Base-by-base conservation (phyloP, 2,329 filamentous ascomycete species). In the Trichophyton mentagrophytes region DNA sequence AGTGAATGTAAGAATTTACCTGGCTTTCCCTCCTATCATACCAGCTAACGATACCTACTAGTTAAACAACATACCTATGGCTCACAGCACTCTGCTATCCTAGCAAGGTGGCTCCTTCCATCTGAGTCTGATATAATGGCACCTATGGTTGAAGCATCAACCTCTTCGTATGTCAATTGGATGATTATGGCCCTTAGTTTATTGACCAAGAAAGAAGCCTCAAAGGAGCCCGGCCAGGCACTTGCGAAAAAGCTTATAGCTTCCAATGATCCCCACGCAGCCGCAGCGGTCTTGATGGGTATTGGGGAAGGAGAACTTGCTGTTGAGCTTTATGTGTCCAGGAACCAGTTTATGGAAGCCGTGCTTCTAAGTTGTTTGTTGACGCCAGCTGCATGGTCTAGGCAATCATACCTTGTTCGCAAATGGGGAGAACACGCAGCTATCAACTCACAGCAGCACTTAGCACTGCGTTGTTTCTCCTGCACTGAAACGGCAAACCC, bases 371-470 rank as follows among this genome's bases (percentile, higher is more conserved):
- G 90, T 0, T 95, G 90, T 68, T 79, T 96, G 11, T 82, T 87
- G 27, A 90, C 87, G 67, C 90, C 92, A 0, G 77, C 81, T 0
- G 91, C 96, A 63, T 99, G 93, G 93, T 88, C 93, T 68, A 84
- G 92, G 36, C 90, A 96, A 72, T 86, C 88, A 11, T 87, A 88
- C 67, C 83, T 99, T 56, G 85, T 96, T 64, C 85, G 89, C 67
- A 92, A 93, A 77, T 99, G 93, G 93, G 93, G 93, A 61, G 92
- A 96, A 69, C 86, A 88, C 77, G 89, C 92, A 42, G 86, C 96
- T 11, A 86, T 88, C 64, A 86, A 93, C 67, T 87, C 88, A 15
- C 88, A 96, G 68, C 88, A 93, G 65, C 89, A 95, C 67, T 79
- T 99, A 53, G 93, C 93, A 17, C 93, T 96, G 57, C 82, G 91